Base-by-base conservation (phyloP, 208 protist species). In the Trypanosoma congolense region DNA sequence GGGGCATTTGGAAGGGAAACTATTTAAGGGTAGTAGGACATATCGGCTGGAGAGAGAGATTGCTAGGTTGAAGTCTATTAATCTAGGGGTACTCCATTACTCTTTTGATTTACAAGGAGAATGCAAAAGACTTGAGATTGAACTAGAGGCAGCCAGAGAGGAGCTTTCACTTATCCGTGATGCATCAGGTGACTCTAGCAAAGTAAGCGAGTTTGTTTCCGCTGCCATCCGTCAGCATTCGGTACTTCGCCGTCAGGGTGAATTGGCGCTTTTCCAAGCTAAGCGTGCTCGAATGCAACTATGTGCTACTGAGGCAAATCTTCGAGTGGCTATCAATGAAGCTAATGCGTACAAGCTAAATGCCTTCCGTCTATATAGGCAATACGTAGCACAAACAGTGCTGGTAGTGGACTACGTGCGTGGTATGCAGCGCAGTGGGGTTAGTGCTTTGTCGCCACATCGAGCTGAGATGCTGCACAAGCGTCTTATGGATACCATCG, bases 21-120 rank as follows among this genome's bases (percentile, higher is more conserved):
- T 38, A 12, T 38, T 16, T 31, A 18, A 26, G n/a, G 21, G 18
- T 53, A 30, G 26, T 30, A 57, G 36, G 18, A 42, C 79, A 19
- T 52, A 41, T 14, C 65, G 65, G 2, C 56, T 80, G 1, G 82
- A 87, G 55, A 64, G 65, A 4, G 83, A 95, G 36, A 62, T 95
- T 41, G 88, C 84, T 24, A 72, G 83, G 28, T 68, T 95, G 9
- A 92, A 95, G 57, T 89, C 88, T 19, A 77, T 92, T 49, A 95
- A 92, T 59, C 53, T 95, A 19, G 74, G 73, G 21, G 74, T 95
- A n/a, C 65, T 95, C 41, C 76, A 90, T 26, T 69, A 87, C 48
- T 79, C 77, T 1, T 47, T 91, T 14, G 88, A 95, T 61, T 46
- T 88, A 21, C 88, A 95, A 47, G 62, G 65, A 2, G 68, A 74